Base-by-base conservation (phyloP, 306 rosid species). In the Gillenia trifoliata region DNA sequence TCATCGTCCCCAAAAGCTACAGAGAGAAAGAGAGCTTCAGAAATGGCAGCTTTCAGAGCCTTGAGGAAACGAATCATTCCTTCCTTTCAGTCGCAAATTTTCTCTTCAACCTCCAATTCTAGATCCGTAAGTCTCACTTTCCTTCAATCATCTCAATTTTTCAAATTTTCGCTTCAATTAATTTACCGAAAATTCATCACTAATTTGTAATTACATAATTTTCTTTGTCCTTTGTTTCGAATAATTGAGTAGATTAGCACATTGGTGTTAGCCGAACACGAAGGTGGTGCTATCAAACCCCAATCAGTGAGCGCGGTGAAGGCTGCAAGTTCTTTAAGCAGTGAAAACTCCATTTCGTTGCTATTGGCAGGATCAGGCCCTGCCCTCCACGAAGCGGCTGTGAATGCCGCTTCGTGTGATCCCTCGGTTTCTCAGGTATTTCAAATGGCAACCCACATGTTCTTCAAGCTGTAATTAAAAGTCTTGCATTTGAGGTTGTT, bases 281-380 rank as follows among this genome's bases (percentile, higher is more conserved):
- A 93, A 72, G 87, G 86, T 12, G 96, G 97, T 64, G 70, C 81
- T 68, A 60, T 93, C 80, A 91, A 85, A 72, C 75, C 91, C 50
- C 81, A 87, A 52, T 87, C 96, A 40, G 77, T 91, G 66, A 88
- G 92, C 33, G 97, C 97, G 28, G 82, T 93, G 13, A 78, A 71
- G 52, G 98, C 97, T 74, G 96, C 97, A 26, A 81, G 77, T 49
- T 89, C 83, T 38, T 76, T 93, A 29, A 60, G 88, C 68, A 75
- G 74, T n/a, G 85, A 78, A 43, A 87, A 84, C 59, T 83, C 92
- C 28, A 79, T 93, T 78, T 86, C 98, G 1, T 33, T 93, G 60
- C 90, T 91, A 6, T 83, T 93, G 81, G 96, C 98, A 17, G 98
- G 98, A 31, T 89, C 90, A 0, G 98, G 97, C 72, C 79, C 96